These are phyloP conservation scores for Tylopilus subfusipes DNA, from an alignment of 768 basidiomycete species.

Conservation along the genomic window DNA sequence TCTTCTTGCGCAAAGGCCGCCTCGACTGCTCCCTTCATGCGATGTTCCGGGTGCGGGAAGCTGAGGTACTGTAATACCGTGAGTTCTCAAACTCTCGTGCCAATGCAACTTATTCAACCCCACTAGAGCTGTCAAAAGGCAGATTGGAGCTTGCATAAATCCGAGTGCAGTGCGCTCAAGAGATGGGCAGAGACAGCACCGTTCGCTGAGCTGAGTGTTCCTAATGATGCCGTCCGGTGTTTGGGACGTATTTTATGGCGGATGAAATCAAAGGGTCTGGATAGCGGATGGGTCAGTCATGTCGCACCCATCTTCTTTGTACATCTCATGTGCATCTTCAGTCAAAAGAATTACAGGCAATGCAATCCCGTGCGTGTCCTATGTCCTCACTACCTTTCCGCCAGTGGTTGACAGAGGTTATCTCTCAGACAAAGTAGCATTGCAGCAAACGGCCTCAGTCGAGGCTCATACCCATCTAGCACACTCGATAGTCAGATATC, in stretches of 20 bases:
- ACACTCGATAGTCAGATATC: conserved; percentile 69
- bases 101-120: background rate
- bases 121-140: conserved; percentile 60
- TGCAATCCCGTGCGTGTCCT: conserved; percentile 70
- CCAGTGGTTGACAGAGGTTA: background rate
- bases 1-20: conserved; percentile 57
- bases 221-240: conserved; percentile 77
- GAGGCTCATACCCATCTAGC: conserved; percentile 68
- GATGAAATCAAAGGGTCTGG: conserved; percentile 50
- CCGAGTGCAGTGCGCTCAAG: conserved; percentile 71
- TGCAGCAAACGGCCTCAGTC: conserved; percentile 43
- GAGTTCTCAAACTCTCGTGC: conserved; percentile 21
- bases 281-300: conserved; percentile 54
- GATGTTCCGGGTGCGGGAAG: conserved; percentile 71
- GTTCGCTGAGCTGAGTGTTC: conserved; percentile 45
- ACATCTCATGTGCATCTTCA: conserved; percentile 22
- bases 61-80: conserved; percentile 78
- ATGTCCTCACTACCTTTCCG: background rate
- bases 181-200: conserved; percentile 53
- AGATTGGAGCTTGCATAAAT: conserved; percentile 75
- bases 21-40: conserved; percentile 43
- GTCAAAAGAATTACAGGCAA: conserved; percentile 59
- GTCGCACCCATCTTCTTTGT: background rate
- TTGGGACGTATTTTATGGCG: conserved; percentile 74
- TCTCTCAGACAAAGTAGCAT: conserved; percentile 51